A percentile compares a stretch with the other conserved stretches of the same genome.
Evolutionary conservation across 345 rosid genomes (phyloP).

Genomic region (Eucalyptus sp.): DNA sequence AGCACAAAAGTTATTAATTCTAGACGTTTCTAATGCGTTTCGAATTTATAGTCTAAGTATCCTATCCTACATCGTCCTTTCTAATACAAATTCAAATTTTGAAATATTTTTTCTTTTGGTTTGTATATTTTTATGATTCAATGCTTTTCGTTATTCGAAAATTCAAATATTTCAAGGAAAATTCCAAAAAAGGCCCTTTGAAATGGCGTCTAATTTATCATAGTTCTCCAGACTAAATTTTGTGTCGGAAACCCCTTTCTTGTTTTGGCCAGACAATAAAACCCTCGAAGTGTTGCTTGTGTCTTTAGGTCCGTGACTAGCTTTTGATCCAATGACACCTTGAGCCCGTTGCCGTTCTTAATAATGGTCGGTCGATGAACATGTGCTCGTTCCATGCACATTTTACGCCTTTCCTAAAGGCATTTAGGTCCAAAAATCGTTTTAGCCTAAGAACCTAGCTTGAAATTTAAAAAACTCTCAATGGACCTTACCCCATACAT

Average conservation of each 20-base stretch:
- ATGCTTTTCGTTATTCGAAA: rapidly evolving
- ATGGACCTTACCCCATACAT: background rate
- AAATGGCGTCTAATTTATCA: too few species aligned
- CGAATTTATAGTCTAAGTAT: too few species aligned
- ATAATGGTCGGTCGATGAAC: background rate
- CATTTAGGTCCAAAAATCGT: background rate
- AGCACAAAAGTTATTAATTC: background rate
- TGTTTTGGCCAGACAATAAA: background rate
- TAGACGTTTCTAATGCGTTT: background rate
- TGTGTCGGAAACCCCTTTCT: background rate
- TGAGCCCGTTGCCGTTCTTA: background rate
- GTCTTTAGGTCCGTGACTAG: background rate
- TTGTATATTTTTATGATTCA: too few species aligned
- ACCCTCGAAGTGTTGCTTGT: background rate
- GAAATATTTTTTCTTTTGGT: too few species aligned
- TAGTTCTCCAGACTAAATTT: background rate
- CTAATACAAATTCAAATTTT: too few species aligned
- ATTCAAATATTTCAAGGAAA: too few species aligned
- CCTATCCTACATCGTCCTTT: too few species aligned
- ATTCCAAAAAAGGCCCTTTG: too few species aligned
- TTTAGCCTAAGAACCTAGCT: background rate
- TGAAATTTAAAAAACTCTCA: too few species aligned
- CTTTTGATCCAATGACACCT: background rate
- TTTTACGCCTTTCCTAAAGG: background rate
- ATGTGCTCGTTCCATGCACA: background rate